Evolutionary conservation across 2,329 filamentous ascomycete species (phyloP).

Genomic region (Aspergillus calidoustus): DNA sequence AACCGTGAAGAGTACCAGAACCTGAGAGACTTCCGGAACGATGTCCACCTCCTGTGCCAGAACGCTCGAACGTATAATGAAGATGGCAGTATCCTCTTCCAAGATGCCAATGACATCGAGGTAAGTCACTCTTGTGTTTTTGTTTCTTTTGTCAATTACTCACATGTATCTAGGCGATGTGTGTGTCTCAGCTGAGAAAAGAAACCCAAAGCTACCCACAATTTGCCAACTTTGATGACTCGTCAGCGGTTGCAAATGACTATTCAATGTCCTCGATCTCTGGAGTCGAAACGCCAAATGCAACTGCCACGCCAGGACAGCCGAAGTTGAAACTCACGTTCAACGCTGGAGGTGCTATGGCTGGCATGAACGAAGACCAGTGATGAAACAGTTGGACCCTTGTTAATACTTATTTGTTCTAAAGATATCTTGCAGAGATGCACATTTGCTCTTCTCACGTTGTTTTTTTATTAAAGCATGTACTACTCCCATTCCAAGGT

Average conservation of each 20-base stretch:
- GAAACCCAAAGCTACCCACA: conserved; percentile 60
- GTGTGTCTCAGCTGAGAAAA: conserved; percentile 57
- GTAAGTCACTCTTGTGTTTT: conserved; percentile 56
- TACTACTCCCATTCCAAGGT: conserved; percentile 12
- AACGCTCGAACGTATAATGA: conserved; percentile 98
- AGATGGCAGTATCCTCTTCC: conserved; percentile 87
- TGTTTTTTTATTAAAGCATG: conserved; percentile 24
- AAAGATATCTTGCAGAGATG: conserved; percentile 18
- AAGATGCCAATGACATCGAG: conserved; percentile 91
- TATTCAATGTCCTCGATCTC: conserved; percentile 55
- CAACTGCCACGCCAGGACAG: conserved; percentile 60
- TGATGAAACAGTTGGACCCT: conserved; percentile 20
- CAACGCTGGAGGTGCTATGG: conserved; percentile 45
- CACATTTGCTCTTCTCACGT: conserved; percentile 19
- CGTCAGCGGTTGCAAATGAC: conserved; percentile 54
- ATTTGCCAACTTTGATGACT: conserved; percentile 61
- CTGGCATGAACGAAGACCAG: conserved; percentile 29
- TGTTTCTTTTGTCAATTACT: conserved; percentile 3
- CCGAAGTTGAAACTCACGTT: conserved; percentile 71
- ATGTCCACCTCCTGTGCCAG: conserved; percentile 81
- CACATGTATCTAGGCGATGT: conserved; percentile 48
- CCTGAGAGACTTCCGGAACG: conserved; percentile 77
- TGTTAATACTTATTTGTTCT: conserved; percentile 21
- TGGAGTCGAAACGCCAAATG: conserved; percentile 64
- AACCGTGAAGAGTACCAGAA: conserved; percentile 92